These are phyloP conservation scores for Solanum etuberosum DNA, from an alignment of 257 asterid genomes.

Conservation along the genomic window DNA sequence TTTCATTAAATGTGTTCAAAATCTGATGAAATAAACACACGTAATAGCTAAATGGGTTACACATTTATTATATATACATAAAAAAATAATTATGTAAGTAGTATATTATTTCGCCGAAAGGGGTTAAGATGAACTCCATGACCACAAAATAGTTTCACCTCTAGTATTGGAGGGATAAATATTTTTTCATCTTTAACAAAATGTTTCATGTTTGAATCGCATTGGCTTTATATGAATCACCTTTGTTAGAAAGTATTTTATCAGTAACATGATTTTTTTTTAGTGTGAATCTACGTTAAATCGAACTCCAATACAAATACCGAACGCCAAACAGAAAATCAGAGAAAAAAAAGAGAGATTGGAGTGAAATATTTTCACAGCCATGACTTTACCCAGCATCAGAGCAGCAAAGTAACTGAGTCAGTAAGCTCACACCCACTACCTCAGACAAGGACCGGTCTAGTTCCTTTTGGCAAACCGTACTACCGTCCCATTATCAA, in stretches of 20 bases:
- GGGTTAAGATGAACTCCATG: no score
- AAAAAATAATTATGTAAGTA: no score
- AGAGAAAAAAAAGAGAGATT: not conserved
- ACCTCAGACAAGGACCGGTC: constrained; percentile 47
- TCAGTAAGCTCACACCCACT: constrained; percentile 37
- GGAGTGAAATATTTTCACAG: not conserved
- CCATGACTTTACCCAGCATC: not conserved
- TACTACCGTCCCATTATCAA: constrained; percentile 1
- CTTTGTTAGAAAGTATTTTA: no score
- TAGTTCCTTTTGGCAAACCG: constrained; percentile 42
- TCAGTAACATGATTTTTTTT: no score
- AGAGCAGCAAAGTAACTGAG: constrained; percentile 8
- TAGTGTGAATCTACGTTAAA: no score
- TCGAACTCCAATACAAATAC: no score
- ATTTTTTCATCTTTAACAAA: no score
- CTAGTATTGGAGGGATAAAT: no score
- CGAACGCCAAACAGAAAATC: no score
- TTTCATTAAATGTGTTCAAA: not conserved
- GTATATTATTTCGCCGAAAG: not conserved
- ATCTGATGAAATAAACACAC: rapidly evolving
- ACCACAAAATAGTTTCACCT: not conserved
- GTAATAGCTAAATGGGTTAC: rapidly evolving
- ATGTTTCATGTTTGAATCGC: not conserved
- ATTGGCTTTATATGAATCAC: not conserved
- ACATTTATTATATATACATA: no score